These are phyloP conservation scores for Tylopilus microsporus DNA, from an alignment of 1,284 basidiomycete species.

Conservation along the genomic window DNA sequence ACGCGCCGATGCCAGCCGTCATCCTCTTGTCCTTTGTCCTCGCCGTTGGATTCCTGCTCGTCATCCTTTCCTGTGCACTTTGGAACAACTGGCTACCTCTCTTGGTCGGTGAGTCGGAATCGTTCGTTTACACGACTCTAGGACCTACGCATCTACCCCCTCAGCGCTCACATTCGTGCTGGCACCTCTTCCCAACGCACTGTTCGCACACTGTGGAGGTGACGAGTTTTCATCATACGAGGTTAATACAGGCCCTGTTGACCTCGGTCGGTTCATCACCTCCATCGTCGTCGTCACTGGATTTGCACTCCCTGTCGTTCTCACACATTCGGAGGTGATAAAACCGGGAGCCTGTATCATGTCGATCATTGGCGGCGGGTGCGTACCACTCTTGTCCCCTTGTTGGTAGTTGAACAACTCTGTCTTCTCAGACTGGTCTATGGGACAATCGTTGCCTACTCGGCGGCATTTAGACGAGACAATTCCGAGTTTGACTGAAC, in stretches of 20 bases:
- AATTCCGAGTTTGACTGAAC: conserved; percentile 65
- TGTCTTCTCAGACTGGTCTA: conserved; percentile 72
- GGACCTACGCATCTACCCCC: neutral
- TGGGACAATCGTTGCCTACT: conserved; percentile 86
- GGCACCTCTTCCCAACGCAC: conserved; percentile 91
- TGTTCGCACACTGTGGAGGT: conserved; percentile 79
- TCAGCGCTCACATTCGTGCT: conserved; percentile 91
- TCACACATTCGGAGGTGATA: conserved; percentile 91
- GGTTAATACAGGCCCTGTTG: conserved; percentile 59
- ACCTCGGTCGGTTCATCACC: conserved; percentile 90
- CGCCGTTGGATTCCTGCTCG: conserved; percentile 92
- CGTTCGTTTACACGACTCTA: neutral
- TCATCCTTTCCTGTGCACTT: conserved; percentile 96
- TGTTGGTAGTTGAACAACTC: neutral
- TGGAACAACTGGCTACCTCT: conserved; percentile 97
- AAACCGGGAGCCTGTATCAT: conserved; percentile 82
- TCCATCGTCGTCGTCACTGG: conserved; percentile 87
- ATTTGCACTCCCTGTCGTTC: conserved; percentile 86
- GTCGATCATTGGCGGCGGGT: conserved; percentile 92
- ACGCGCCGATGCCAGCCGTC: conserved; percentile 56
- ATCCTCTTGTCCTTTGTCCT: conserved; percentile 94
- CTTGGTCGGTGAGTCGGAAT: conserved; percentile 78
- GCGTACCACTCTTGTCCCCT: conserved; percentile 8
- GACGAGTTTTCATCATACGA: conserved; percentile 79
- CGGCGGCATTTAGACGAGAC: conserved; percentile 77